Evolutionary conservation across 1,284 basidiomycete species (phyloP).

Genomic region (Cutaneotrichosporon daszewskae): DNA sequence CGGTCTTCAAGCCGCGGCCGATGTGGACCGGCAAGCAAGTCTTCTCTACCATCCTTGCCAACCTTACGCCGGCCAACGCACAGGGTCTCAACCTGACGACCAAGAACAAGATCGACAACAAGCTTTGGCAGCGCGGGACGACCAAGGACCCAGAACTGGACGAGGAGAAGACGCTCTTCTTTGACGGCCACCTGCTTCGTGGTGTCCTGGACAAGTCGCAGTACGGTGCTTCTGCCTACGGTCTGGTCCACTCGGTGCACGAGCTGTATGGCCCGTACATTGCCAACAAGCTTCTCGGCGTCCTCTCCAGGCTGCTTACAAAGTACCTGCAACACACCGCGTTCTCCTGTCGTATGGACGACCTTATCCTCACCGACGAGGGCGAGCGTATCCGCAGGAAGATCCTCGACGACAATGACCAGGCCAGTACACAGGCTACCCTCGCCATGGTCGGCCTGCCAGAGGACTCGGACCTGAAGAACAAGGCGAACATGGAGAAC

Average conservation of each 20-base stretch:
- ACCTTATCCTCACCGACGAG: constrained; percentile 78
- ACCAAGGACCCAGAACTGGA: constrained; percentile 47
- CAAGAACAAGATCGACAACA: constrained; percentile 78
- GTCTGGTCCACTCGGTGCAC: constrained; percentile 96
- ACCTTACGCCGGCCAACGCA: constrained; percentile 77
- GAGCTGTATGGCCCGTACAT: constrained; percentile 91
- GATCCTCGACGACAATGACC: constrained; percentile 63
- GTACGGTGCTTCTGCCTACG: constrained; percentile 92
- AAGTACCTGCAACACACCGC: constrained; percentile 95
- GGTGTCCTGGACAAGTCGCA: constrained; percentile 96
- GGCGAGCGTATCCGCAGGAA: constrained; percentile 69
- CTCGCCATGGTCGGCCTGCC: constrained; percentile 58
- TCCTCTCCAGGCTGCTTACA: constrained; percentile 89
- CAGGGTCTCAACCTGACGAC: constrained; percentile 80
- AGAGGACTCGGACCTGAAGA: constrained; percentile 71
- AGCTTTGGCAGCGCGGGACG: constrained; percentile 62
- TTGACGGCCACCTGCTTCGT: constrained; percentile 86
- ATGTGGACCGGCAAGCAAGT: constrained; percentile 99
- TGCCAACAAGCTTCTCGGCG: constrained; percentile 86
- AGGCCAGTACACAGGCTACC: constrained; percentile 78
- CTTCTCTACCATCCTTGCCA: constrained; percentile 84
- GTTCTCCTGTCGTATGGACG: constrained; percentile 99
- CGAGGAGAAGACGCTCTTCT: constrained; percentile 84
- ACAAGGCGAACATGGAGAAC: constrained; percentile 50
- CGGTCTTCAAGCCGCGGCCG: constrained; percentile 83